Percentiles rank a stretch among this genome's conserved stretches.
These are phyloP conservation scores for Cladosporium sphaerospermum DNA, from an alignment of 2,329 filamentous ascomycete species.

Conservation along the genomic window DNA sequence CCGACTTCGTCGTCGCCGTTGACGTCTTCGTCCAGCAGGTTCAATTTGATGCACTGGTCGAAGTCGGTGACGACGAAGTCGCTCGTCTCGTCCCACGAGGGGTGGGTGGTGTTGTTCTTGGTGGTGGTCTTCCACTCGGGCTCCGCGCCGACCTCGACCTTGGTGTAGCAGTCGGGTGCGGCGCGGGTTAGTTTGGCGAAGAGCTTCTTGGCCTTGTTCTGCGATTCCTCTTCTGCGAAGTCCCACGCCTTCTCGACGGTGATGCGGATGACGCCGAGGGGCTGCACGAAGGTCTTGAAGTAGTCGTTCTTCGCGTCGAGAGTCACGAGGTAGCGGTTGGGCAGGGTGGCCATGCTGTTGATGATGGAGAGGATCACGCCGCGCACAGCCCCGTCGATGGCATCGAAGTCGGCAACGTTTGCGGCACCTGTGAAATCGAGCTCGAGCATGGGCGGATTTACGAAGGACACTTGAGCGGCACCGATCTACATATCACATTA, in stretches of 20 bases:
- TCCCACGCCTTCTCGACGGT: conserved; percentile 39
- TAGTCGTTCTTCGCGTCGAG: conserved; percentile 42
- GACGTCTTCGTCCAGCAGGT: conserved; percentile 42
- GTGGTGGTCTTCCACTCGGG: conserved; percentile 39
- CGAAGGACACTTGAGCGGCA: conserved; percentile 44
- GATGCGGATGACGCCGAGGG: conserved; percentile 39
- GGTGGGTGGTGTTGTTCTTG: conserved; percentile 38
- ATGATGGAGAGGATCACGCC: conserved; percentile 42
- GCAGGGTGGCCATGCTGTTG: conserved; percentile 41
- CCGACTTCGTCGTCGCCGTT: conserved; percentile 42
- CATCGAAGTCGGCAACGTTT: conserved; percentile 38
- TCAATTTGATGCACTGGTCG: conserved; percentile 38
- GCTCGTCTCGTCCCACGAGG: conserved; percentile 44
- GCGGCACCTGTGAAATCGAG: conserved; percentile 45
- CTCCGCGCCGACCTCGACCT: conserved; percentile 40
- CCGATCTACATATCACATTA: conserved; percentile 34
- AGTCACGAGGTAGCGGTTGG: conserved; percentile 46
- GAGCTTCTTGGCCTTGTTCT: conserved; percentile 35
- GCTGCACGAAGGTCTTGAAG: conserved; percentile 43
- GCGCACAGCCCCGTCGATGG: conserved; percentile 40
- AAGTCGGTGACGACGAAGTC: conserved; percentile 44
- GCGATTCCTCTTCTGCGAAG: conserved; percentile 32
- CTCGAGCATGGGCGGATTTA: conserved; percentile 42
- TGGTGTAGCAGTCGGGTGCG: conserved; percentile 43
- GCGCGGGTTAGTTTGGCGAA: conserved; percentile 42